A percentile compares a stretch with the other conserved stretches of the same genome.
phyloP scores from a whole-genome alignment of 352 stramenopile genomes.

The Phytophthora boehmeriae region DNA sequence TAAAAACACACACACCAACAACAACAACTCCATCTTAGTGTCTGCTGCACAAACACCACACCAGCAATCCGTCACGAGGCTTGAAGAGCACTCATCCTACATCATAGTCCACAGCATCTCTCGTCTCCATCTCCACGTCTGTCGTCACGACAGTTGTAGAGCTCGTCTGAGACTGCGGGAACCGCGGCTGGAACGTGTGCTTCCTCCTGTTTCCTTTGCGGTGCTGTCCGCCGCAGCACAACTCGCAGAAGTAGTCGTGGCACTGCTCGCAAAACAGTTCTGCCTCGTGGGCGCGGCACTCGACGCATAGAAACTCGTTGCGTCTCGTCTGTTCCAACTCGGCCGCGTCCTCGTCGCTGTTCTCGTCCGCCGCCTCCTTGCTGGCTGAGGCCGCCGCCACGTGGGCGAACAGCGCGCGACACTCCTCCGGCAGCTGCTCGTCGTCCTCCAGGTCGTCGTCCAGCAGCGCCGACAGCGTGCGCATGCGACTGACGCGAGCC shows the following conservation, averaged over 20 bases:
- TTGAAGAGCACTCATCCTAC: slow-evolving; percentile 21
- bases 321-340: slow-evolving; percentile 34
- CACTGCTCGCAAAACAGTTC: slow-evolving; percentile 89
- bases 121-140: slow-evolving; percentile 28
- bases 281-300: slow-evolving; percentile 69
- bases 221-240: slow-evolving; percentile 86
- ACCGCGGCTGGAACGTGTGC: slow-evolving; percentile 80
- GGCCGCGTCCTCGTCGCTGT: slow-evolving; percentile 30
- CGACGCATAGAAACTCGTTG: slow-evolving; percentile 68
- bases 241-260: slow-evolving; percentile 88
- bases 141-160: slow-evolving; percentile 6
- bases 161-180: slow-evolving; percentile 27
- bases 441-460: slow-evolving; percentile 68
- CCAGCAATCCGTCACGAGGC: background rate
- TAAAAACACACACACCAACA: slow-evolving; percentile 13
- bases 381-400: slow-evolving; percentile 26
- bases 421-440: slow-evolving; percentile 52
- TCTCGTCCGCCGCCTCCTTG: slow-evolving; percentile 14
- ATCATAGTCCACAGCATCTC: slow-evolving; percentile 42
- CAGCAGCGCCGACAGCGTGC: slow-evolving; percentile 81
- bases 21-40: slow-evolving; percentile 14
- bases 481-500: slow-evolving; percentile 69
- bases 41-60: background rate
- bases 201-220: slow-evolving; percentile 80
- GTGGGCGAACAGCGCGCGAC: slow-evolving; percentile 54